phyloP scores from a whole-genome alignment of 768 basidiomycete species.

The Boletus vermiculosoides region DNA sequence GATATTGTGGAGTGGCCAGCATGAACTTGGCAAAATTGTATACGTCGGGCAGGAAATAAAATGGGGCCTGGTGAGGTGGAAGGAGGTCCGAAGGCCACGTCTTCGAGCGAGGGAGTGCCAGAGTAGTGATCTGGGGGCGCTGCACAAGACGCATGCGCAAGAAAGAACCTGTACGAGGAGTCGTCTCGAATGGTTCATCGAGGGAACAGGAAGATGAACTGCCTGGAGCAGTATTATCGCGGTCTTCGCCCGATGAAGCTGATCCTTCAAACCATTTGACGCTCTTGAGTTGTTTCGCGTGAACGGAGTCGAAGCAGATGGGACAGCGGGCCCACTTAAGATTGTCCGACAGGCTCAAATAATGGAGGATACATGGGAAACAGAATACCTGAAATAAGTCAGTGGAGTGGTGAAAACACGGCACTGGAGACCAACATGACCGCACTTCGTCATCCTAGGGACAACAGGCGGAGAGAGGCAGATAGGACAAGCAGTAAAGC shows the following conservation, averaged over 20 bases:
- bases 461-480: constrained; percentile 90
- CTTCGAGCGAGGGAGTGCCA: constrained; percentile 86
- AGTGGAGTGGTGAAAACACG: constrained; percentile 6
- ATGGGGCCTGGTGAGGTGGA: constrained; percentile 90
- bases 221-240: constrained; percentile 22
- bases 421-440: constrained; percentile 70
- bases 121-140: constrained; percentile 90
- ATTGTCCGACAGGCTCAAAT: constrained; percentile 78
- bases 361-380: constrained; percentile 91
- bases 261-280: constrained; percentile 85
- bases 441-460: constrained; percentile 94
- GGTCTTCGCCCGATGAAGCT: constrained; percentile 31
- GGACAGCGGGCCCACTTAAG: constrained; percentile 90
- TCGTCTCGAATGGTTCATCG: constrained; percentile 35
- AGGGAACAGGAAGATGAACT: constrained; percentile 48
- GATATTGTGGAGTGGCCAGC: constrained; percentile 88
- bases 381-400: constrained; percentile 73
- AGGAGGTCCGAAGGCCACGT: constrained; percentile 95
- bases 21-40: constrained; percentile 89
- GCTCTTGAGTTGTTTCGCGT: constrained; percentile 85
- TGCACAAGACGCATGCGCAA: constrained; percentile 89
- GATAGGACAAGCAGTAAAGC: constrained; percentile 84
- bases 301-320: constrained; percentile 93
- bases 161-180: constrained; percentile 53
- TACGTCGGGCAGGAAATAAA: constrained; percentile 94